These are phyloP conservation scores for Westerdykella aurantiaca DNA, from an alignment of 2,329 filamentous ascomycete genomes.

Conservation along the genomic window DNA sequence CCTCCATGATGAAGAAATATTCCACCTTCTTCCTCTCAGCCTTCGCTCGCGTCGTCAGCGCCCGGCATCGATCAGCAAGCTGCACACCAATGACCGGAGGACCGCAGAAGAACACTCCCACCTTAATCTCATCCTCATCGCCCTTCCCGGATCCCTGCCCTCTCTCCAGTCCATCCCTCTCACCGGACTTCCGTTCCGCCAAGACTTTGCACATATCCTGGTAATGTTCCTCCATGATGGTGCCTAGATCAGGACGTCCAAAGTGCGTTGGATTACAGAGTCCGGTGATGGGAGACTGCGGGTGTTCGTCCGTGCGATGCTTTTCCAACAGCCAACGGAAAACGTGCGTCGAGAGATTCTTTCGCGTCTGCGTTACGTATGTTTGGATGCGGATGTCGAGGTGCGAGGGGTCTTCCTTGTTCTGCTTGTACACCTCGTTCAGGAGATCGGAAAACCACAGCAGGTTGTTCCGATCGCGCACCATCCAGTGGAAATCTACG, in stretches of 20 bases:
- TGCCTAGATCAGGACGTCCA: constrained; percentile 50
- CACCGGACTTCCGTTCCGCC: constrained; percentile 7
- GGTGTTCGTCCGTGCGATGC: constrained; percentile 49
- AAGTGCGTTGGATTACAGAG: constrained; percentile 51
- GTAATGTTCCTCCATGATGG: constrained; percentile 51
- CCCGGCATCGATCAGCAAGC: constrained; percentile 50
- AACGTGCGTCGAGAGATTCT: constrained; percentile 49
- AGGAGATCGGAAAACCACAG: constrained; percentile 55
- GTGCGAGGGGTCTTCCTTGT: constrained; percentile 28
- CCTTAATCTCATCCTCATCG: constrained; percentile 37
- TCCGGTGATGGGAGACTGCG: constrained; percentile 50
- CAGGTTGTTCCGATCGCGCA: constrained; percentile 52
- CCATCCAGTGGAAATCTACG: constrained; percentile 57
- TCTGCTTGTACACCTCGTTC: constrained; percentile 40
- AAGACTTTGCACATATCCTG: constrained; percentile 44
- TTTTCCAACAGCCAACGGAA: constrained; percentile 54
- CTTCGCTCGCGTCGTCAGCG: constrained; percentile 46
- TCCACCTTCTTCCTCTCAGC: constrained; percentile 50
- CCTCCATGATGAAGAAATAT: constrained; percentile 49
- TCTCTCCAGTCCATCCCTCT: constrained; percentile 14
- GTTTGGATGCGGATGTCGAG: constrained; percentile 54
- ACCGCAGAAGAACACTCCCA: constrained; percentile 55
- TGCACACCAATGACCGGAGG: constrained; percentile 51
- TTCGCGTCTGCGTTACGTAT: constrained; percentile 52
- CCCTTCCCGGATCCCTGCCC: constrained; percentile 11